Percentiles rank a stretch among this genome's conserved stretches.
phyloP scores from a whole-genome alignment of 2,329 filamentous ascomycete genomes.

The Cordyceps farinosa region DNA sequence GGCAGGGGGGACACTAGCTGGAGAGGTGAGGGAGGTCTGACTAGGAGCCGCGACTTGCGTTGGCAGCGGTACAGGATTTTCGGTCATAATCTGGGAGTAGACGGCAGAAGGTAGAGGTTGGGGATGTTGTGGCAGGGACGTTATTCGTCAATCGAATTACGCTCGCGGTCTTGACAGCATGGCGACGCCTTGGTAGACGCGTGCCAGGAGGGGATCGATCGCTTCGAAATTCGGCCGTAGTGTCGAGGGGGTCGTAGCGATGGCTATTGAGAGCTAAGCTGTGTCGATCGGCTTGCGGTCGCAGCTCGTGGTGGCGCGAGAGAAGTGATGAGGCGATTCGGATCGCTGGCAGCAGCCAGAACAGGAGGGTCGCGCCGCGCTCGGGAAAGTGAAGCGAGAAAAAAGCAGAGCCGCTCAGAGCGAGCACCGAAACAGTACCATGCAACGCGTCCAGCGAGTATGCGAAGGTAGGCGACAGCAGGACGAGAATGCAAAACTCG shows the following conservation, averaged over 20 bases:
- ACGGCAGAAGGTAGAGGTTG: slow-evolving; percentile 34
- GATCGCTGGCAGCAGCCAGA: neutral
- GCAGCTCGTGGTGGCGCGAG: neutral
- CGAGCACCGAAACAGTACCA: neutral
- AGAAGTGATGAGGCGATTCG: neutral
- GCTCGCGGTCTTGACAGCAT: slow-evolving; percentile 54
- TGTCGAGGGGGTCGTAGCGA: neutral
- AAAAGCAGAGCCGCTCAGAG: neutral
- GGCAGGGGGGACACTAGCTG: slow-evolving; percentile 29
- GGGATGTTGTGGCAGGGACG: slow-evolving; percentile 30
- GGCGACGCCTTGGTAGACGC: slow-evolving; percentile 51
- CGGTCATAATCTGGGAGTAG: slow-evolving; percentile 58
- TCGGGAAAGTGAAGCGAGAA: slow-evolving; percentile 2
- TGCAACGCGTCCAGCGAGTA: slow-evolving; percentile 1
- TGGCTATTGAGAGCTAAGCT: neutral
- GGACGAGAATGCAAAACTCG: slow-evolving; percentile 6
- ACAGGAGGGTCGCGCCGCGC: slow-evolving; percentile 10
- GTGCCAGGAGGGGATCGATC: slow-evolving; percentile 29
- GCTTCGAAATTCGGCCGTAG: neutral
- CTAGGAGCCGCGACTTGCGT: slow-evolving; percentile 55
- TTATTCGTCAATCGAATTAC: slow-evolving; percentile 44
- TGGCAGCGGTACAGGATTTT: slow-evolving; percentile 51
- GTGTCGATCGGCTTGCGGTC: neutral
- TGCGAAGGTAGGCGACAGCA: neutral
- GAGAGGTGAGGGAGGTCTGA: slow-evolving; percentile 44